Conservation (phyloP, 2,329 filamentous ascomycete genomes). For the Penicillium sp. region DNA sequence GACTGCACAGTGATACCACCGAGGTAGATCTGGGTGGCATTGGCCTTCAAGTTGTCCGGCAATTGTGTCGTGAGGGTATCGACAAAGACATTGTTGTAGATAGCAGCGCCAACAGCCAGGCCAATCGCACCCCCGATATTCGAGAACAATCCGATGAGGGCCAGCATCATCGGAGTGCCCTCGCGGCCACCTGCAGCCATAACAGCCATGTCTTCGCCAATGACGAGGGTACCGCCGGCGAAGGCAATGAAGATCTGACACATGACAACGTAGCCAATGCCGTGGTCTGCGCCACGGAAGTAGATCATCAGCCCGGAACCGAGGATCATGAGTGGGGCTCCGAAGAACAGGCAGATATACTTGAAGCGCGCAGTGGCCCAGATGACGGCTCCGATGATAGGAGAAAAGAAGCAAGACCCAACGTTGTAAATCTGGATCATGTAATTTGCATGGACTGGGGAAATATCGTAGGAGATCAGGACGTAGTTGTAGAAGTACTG, state of each 20-base stretch:
- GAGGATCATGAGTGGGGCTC: conserved; percentile 51
- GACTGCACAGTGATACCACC: conserved; percentile 31
- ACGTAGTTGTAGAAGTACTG: conserved; percentile 55
- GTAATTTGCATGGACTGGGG: conserved; percentile 45
- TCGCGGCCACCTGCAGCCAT: conserved; percentile 56
- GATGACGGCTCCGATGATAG: conserved; percentile 52
- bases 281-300: conserved; percentile 51
- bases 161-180: conserved; percentile 50
- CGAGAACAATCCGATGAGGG: conserved; percentile 35
- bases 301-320: conserved; percentile 56
- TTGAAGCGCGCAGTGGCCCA: conserved; percentile 54
- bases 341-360: conserved; percentile 51
- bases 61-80: conserved; percentile 46
- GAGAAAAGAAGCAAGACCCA: conserved; percentile 52
- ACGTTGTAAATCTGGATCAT: conserved; percentile 54
- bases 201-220: conserved; percentile 58
- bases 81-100: conserved; percentile 60
- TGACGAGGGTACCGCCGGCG: conserved; percentile 53
- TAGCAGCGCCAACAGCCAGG: conserved; percentile 34
- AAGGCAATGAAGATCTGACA: conserved; percentile 57
- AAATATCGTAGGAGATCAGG: conserved; percentile 52
- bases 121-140: conserved; percentile 39
- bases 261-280: conserved; percentile 53
- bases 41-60: conserved; percentile 33
- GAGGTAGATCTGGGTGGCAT: conserved; percentile 26